phyloP scores from a whole-genome alignment of 768 basidiomycete species.

The Lanmaoa rubissima region DNA sequence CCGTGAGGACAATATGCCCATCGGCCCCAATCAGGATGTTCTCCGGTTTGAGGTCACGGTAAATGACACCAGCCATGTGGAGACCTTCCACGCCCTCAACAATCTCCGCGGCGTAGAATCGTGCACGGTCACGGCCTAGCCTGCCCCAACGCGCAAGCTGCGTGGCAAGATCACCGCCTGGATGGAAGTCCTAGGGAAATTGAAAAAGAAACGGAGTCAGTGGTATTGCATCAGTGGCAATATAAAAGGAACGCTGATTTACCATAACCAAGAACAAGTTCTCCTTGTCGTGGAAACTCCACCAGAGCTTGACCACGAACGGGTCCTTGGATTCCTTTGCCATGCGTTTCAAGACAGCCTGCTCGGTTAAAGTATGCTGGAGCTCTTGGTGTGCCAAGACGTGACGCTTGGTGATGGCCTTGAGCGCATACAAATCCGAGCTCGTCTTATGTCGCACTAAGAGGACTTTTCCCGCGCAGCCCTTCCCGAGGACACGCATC shows the following conservation, averaged over 20 bases:
- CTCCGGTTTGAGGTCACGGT: constrained; percentile 96
- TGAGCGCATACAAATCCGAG: constrained; percentile 81
- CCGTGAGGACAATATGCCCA: constrained; percentile 95
- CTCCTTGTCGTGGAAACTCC: constrained; percentile 98
- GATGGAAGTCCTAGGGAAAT: constrained; percentile 76
- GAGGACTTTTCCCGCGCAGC: constrained; percentile 95
- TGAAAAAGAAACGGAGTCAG: constrained; percentile 16
- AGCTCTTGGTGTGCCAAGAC: constrained; percentile 96
- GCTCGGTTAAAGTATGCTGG: constrained; percentile 94
- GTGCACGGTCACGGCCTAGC: constrained; percentile 87
- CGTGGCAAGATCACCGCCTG: constrained; percentile 95
- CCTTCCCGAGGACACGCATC: constrained; percentile 94
- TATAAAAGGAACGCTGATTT: constrained; percentile 22
- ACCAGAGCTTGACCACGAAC: constrained; percentile 94
- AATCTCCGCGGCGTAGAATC: constrained; percentile 97
- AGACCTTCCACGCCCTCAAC: constrained; percentile 95
- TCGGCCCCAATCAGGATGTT: constrained; percentile 92
- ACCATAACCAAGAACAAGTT: constrained; percentile 97
- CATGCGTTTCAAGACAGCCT: constrained; percentile 93
- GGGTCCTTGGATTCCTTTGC: constrained; percentile 85
- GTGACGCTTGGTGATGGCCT: constrained; percentile 97
- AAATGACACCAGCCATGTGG: constrained; percentile 92
- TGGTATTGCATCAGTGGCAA: neutral
- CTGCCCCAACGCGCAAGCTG: constrained; percentile 96
- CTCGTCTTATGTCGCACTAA: constrained; percentile 81